Base-by-base conservation (phyloP, 768 basidiomycete genomes). In the Termitomyces sp. region DNA sequence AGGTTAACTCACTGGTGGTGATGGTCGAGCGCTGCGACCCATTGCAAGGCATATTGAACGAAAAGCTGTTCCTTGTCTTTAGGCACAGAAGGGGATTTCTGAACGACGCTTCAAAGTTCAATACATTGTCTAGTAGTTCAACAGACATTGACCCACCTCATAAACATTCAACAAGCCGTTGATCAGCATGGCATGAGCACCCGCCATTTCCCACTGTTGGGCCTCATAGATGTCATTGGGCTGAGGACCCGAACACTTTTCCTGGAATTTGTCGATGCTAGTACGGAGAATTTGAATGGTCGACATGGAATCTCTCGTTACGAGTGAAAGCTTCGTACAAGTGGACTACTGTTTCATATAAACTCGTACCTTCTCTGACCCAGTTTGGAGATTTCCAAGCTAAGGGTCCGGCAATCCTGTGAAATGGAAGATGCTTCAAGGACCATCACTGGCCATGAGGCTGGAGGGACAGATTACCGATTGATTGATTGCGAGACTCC, bases 201-300 rank as follows among this genome's bases (percentile, higher is more conserved):
- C 62, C 20, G 61, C 61, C 62, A 65, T 65, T 38, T 61, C 61
- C 63, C 63, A 65, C 9, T 65, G 63, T 35, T 62, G 57, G 5
- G 63, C 62, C 5, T 30, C 57, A 45, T 56, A 65, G 41, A 65
- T 52, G 22, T 63, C 63, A 30, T 59, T 62, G 9, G 63, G 63
- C 38, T 60, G 62, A 22, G 59, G 35, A 38, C 62, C 59, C 6
- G 36, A 33, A 10, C 48, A 45, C 9, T 54, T 55, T 3, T 47
- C 56, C 8, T 38, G 58, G 41, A 61, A 61, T 30, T 59, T 62
- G 16, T 65, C 59, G 11, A 62, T 41, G 54, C 61, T 60, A 14
- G 20, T 18, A 22, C 57, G 59, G 13, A 65, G 52, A 44, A 28
- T 56, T 47, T 64, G 32, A 45, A 40, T 24, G 11, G 63, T 62